A percentile compares a stretch with the other conserved stretches of the same genome.
phyloP scores from a whole-genome alignment of 139 green algal genomes.

The Nannochloris sp. region DNA sequence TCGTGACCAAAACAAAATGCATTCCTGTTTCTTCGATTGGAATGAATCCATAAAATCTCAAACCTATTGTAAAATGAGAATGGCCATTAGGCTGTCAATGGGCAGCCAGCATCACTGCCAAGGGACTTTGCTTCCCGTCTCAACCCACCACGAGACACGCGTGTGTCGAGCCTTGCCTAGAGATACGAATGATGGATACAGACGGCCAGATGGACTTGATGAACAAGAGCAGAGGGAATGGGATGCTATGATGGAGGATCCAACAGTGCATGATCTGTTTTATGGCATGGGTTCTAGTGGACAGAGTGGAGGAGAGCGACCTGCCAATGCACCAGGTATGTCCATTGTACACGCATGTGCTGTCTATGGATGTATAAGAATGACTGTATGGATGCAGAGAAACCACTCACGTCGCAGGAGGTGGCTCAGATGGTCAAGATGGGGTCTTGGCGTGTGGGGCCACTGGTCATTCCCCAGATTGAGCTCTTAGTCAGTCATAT shows the following conservation, averaged over 20 bases:
- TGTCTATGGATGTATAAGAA: background rate
- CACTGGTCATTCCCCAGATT: constrained; percentile 35
- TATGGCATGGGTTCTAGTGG: constrained; percentile 4
- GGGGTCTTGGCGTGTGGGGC: constrained; percentile 54
- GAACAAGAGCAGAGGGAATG: background rate
- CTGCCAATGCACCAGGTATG: constrained; percentile 9
- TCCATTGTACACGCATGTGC: background rate
- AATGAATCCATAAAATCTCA: too few species aligned
- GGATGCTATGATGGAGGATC: constrained; percentile 1
- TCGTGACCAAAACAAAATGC: too few species aligned
- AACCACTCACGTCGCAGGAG: background rate
- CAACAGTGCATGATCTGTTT: constrained; percentile 4
- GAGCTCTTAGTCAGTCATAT: constrained; percentile 43
- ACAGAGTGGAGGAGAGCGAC: background rate
- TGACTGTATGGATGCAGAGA: background rate
- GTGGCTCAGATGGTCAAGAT: constrained; percentile 45
- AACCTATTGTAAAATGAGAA: too few species aligned
- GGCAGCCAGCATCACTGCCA: too few species aligned
- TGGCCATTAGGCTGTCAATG: too few species aligned
- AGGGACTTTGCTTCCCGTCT: too few species aligned
- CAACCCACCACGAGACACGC: too few species aligned
- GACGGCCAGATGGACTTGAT: background rate
- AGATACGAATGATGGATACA: too few species aligned
- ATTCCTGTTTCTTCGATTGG: too few species aligned
- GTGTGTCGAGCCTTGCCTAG: too few species aligned